Percentiles rank a stretch among this genome's conserved stretches.
These are phyloP conservation scores for Aspergillus baeticus DNA, from an alignment of 495 filamentous ascomycete species.

Conservation along the genomic window DNA sequence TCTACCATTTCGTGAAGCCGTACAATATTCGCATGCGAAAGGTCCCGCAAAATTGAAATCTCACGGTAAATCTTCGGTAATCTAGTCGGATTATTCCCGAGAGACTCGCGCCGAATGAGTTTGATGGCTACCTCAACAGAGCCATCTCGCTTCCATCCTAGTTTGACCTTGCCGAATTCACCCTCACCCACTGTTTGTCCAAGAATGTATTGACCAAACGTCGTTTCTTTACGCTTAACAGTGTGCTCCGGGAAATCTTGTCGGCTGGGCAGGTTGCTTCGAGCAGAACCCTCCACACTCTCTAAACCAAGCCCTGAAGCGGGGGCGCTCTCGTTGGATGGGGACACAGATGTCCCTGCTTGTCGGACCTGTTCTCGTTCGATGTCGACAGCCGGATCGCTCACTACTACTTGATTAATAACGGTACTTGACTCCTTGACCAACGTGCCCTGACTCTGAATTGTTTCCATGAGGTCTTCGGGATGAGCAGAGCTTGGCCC, in stretches of 20 bases:
- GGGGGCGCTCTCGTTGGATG: constrained; percentile 47
- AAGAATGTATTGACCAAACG: constrained; percentile 91
- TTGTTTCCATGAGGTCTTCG: constrained; percentile 26
- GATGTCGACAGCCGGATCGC: constrained; percentile 76
- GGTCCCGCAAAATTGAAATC: constrained; percentile 82
- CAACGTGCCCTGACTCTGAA: constrained; percentile 25
- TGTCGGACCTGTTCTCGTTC: constrained; percentile 74
- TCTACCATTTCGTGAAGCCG: constrained; percentile 98
- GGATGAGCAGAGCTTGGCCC: constrained; percentile 13
- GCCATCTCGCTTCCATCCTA: constrained; percentile 98
- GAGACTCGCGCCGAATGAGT: constrained; percentile 85
- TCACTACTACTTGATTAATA: constrained; percentile 74
- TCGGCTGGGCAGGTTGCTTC: constrained; percentile 64
- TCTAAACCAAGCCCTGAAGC: constrained; percentile 56
- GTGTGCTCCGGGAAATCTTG: constrained; percentile 67
- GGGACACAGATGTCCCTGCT: constrained; percentile 57
- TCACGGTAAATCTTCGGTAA: constrained; percentile 97
- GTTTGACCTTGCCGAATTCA: constrained; percentile 98
- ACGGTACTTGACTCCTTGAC: constrained; percentile 50
- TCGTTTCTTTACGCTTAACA: constrained; percentile 68
- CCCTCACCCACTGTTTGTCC: constrained; percentile 98
- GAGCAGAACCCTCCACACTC: constrained; percentile 59
- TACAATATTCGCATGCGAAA: constrained; percentile 95
- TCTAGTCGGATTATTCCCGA: constrained; percentile 81
- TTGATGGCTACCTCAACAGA: constrained; percentile 97